phyloP scores from a whole-genome alignment of 148 eudicot species.

The Mesembryanthemum crystallinum region DNA sequence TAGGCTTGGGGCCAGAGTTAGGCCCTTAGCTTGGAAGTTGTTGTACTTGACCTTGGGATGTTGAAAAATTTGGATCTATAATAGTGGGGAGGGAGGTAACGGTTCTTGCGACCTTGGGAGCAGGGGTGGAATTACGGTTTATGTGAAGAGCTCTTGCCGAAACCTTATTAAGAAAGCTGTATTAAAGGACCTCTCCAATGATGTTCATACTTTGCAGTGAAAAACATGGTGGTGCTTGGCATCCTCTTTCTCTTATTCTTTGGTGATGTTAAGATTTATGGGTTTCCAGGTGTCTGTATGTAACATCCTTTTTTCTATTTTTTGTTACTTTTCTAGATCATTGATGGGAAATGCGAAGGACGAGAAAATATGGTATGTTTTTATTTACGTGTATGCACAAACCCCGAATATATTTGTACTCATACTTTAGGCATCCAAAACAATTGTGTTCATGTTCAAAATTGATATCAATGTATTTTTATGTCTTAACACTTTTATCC shows the following conservation, averaged over 20 bases:
- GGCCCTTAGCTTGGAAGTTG: no score
- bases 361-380: conserved; percentile 47
- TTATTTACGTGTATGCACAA: background rate
- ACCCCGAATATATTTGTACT: background rate
- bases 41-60: no score
- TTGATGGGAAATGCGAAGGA: conserved; percentile 50
- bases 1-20: background rate
- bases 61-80: no score
- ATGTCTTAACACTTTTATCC: background rate
- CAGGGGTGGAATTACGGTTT: background rate
- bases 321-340: conserved; percentile 50
- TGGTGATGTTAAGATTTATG: conserved; percentile 8
- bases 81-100: background rate
- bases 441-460: background rate
- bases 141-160: background rate
- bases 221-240: background rate
- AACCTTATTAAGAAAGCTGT: no score
- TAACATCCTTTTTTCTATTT: background rate
- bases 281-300: background rate
- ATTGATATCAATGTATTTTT: background rate
- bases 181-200: no score
- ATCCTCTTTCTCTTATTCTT: background rate
- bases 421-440: background rate
- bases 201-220: no score
- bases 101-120: background rate